Conservation (phyloP, 352 stramenopile genomes). For the Phytophthora cactorum region DNA sequence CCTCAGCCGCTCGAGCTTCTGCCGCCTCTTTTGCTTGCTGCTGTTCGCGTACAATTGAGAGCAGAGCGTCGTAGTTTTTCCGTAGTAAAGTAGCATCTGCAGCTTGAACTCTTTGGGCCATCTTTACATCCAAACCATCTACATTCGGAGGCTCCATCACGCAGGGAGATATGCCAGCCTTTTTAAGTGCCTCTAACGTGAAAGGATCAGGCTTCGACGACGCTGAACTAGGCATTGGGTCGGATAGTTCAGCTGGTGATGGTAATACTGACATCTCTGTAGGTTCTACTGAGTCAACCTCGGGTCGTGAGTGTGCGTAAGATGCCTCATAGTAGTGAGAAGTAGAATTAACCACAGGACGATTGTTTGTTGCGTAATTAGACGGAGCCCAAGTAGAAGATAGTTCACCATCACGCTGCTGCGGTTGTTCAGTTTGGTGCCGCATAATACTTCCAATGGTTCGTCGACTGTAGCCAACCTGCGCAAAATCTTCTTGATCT, state of each 20-base stretch:
- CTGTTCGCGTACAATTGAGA: constrained; percentile 79
- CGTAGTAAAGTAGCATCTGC: constrained; percentile 69
- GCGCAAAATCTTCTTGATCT: constrained; percentile 3
- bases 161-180: constrained; percentile 33
- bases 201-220: constrained; percentile 12
- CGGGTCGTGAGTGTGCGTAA: background rate
- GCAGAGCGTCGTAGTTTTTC: constrained; percentile 81
- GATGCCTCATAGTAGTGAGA: background rate
- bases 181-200: constrained; percentile 24
- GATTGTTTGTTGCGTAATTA: constrained; percentile 4
- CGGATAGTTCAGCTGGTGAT: background rate
- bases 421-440: constrained; percentile 8
- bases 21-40: constrained; percentile 64
- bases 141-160: constrained; percentile 52
- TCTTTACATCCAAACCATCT: constrained; percentile 59
- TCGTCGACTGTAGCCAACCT: constrained; percentile 17
- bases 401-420: constrained; percentile 7
- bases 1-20: constrained; percentile 49
- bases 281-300: constrained; percentile 4
- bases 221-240: background rate
- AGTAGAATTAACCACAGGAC: background rate
- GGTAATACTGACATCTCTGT: background rate
- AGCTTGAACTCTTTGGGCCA: constrained; percentile 56
- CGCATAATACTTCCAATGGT: constrained; percentile 6
- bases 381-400: background rate